phyloP scores from a whole-genome alignment of 768 basidiomycete species.

The Lactarius pseudohatsudake region DNA sequence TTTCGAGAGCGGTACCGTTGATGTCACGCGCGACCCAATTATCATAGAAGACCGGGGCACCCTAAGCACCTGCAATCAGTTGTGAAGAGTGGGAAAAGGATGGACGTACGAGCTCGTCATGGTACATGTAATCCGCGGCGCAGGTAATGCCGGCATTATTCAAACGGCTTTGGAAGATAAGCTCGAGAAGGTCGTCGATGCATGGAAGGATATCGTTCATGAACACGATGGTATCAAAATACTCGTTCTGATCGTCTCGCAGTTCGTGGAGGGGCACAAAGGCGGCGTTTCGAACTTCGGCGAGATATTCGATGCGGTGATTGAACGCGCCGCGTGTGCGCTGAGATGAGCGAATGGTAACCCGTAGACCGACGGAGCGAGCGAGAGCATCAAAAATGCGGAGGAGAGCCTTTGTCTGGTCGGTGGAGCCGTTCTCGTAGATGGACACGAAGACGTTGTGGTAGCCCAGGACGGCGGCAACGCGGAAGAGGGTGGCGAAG shows the following conservation, averaged over 20 bases:
- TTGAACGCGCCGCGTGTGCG: constrained; percentile 95
- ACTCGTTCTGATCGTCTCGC: constrained; percentile 86
- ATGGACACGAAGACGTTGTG: constrained; percentile 98
- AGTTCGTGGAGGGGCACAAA: constrained; percentile 95
- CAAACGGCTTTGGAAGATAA: constrained; percentile 90
- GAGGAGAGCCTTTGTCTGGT: constrained; percentile 96
- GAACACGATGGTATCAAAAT: constrained; percentile 95
- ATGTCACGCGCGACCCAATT: constrained; percentile 99
- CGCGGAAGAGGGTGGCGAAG: constrained; percentile 93
- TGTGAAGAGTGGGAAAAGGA: not conserved
- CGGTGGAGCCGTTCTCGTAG: constrained; percentile 98
- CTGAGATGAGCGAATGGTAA: constrained; percentile 90
- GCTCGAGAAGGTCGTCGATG: constrained; percentile 94
- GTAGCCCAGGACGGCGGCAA: constrained; percentile 88
- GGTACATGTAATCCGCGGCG: constrained; percentile 99
- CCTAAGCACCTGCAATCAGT: constrained; percentile 37
- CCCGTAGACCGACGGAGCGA: constrained; percentile 83
- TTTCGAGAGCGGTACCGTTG: constrained; percentile 97
- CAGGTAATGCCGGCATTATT: constrained; percentile 99
- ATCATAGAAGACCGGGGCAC: constrained; percentile 93
- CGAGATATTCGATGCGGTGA: constrained; percentile 99
- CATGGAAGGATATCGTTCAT: constrained; percentile 99
- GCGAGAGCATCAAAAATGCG: constrained; percentile 94
- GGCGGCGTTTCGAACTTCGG: constrained; percentile 99
- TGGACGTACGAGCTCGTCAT: constrained; percentile 78